Evolutionary conservation across 495 filamentous ascomycete species (phyloP).

Genomic region (Pseudevernia furfuracea): DNA sequence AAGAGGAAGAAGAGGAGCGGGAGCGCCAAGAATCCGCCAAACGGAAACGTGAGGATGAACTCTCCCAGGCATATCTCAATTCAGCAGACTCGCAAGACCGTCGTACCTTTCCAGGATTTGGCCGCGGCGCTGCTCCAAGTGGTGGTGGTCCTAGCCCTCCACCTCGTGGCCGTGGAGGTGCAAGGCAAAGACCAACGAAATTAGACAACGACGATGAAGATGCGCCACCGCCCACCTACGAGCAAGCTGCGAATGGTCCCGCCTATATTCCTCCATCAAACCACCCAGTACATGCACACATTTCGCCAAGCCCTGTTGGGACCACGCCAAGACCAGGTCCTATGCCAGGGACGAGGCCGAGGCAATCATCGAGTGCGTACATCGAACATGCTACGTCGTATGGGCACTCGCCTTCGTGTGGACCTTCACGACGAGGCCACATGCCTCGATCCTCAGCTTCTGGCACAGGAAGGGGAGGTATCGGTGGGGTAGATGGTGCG

Average conservation of each 20-base stretch:
- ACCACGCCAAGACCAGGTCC: slow-evolving; percentile 9
- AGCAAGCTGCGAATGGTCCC: slow-evolving; percentile 61
- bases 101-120: slow-evolving; percentile 24
- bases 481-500: slow-evolving; percentile 21
- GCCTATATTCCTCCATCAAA: slow-evolving; percentile 56
- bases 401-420: slow-evolving; percentile 19
- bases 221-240: slow-evolving; percentile 71
- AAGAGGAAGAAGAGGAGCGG: slow-evolving; percentile 73
- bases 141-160: slow-evolving; percentile 12
- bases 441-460: slow-evolving; percentile 6
- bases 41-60: slow-evolving; percentile 35
- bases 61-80: slow-evolving; percentile 25
- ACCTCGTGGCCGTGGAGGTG: slow-evolving; percentile 14
- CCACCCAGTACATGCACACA: slow-evolving; percentile 48
- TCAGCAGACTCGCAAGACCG: slow-evolving; percentile 19
- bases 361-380: slow-evolving; percentile 19
- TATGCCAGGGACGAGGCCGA: slow-evolving; percentile 12
- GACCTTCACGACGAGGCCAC: slow-evolving; percentile 13
- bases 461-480: slow-evolving; percentile 10
- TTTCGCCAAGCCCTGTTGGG: slow-evolving; percentile 24
- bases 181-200: slow-evolving; percentile 28
- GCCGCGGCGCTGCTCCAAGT: slow-evolving; percentile 14
- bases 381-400: slow-evolving; percentile 15
- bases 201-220: slow-evolving; percentile 41
- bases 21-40: slow-evolving; percentile 41